phyloP scores from a whole-genome alignment of 768 basidiomycete species.

The Termitomyces sp. region DNA sequence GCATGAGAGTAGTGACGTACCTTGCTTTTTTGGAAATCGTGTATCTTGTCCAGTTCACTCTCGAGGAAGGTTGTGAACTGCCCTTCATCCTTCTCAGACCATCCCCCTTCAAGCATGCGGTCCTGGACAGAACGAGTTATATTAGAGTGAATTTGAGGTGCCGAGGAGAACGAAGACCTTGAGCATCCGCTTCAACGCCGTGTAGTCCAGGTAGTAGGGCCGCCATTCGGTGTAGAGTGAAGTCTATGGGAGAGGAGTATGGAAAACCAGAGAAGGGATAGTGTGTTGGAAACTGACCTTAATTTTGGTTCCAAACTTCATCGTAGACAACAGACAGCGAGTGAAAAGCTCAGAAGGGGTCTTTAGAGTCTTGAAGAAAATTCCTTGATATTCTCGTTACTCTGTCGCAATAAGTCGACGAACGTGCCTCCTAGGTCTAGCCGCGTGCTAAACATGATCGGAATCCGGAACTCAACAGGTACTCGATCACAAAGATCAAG shows the following conservation, averaged over 20 bases:
- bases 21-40: conserved; percentile 90
- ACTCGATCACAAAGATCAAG: not conserved
- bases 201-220: conserved; percentile 88
- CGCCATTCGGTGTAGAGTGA: conserved; percentile 90
- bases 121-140: conserved; percentile 16
- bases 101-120: conserved; percentile 49
- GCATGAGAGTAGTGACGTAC: conserved; percentile 29
- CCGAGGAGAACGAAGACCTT: conserved; percentile 45
- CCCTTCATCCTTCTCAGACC: conserved; percentile 78
- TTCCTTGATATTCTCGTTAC: not conserved
- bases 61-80: conserved; percentile 80
- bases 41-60: conserved; percentile 88
- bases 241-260: conserved; percentile 38
- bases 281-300: conserved; percentile 16
- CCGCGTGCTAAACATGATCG: not conserved
- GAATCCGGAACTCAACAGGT: not conserved
- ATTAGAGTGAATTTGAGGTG: not conserved
- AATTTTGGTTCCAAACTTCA: conserved; percentile 86
- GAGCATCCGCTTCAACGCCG: conserved; percentile 82
- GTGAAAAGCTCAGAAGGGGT: not conserved
- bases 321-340: conserved; percentile 19
- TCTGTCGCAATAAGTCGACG: not conserved
- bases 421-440: not conserved
- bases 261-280: not conserved
- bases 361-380: not conserved